Evolutionary conservation across 768 basidiomycete species (phyloP).

Genomic region (Tulasnella sp.): DNA sequence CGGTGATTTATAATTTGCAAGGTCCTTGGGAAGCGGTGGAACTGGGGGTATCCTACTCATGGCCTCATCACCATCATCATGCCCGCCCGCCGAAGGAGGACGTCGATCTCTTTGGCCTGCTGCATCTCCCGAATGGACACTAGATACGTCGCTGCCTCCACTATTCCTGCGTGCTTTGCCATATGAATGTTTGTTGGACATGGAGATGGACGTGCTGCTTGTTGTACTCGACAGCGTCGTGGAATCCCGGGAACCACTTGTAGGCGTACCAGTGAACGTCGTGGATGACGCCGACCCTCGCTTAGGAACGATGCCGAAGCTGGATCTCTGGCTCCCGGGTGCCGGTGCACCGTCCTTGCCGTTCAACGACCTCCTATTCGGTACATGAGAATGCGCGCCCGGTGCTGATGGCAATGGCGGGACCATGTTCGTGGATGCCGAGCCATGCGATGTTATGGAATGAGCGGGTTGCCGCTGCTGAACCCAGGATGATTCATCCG

Average conservation of each 20-base stretch:
- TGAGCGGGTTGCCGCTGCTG: slow-evolving; percentile 2
- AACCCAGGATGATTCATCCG: not conserved
- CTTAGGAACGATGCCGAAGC: slow-evolving; percentile 32
- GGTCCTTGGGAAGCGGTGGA: slow-evolving; percentile 83
- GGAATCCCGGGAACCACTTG: slow-evolving; percentile 66
- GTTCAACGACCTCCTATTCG: slow-evolving; percentile 15
- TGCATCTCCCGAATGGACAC: slow-evolving; percentile 54
- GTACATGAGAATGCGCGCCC: not conserved
- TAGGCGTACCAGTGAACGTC: slow-evolving; percentile 67
- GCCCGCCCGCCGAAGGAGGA: slow-evolving; percentile 39
- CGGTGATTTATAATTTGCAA: slow-evolving; percentile 65
- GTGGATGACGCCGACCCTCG: slow-evolving; percentile 85
- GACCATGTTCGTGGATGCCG: slow-evolving; percentile 7
- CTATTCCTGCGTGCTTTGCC: slow-evolving; percentile 66
- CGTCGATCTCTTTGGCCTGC: slow-evolving; percentile 55
- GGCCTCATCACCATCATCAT: slow-evolving; percentile 47
- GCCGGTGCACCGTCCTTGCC: slow-evolving; percentile 7
- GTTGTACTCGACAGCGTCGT: slow-evolving; percentile 70
- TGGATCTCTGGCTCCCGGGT: slow-evolving; percentile 10
- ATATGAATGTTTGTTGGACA: slow-evolving; percentile 59
- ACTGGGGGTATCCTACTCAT: slow-evolving; percentile 76
- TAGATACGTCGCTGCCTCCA: slow-evolving; percentile 75
- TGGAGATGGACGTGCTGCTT: slow-evolving; percentile 64
- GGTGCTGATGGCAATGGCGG: not conserved
- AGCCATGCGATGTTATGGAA: slow-evolving; percentile 16